Base-by-base conservation (phyloP, 805 yeast genomes). In the Kluyveromyces wickerhamii region DNA sequence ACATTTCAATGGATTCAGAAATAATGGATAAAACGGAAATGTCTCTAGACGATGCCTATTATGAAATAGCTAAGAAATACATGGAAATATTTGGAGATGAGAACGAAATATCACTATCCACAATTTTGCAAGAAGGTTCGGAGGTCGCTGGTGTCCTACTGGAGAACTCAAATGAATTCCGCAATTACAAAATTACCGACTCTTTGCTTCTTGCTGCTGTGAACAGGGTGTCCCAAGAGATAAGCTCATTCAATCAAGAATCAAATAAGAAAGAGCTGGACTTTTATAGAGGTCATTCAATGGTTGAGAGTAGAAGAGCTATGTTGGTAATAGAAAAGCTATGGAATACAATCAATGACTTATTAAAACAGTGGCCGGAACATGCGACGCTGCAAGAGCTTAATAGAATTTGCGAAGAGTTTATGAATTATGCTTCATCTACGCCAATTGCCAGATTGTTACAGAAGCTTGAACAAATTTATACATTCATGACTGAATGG, bases 401-500 rank as follows among this genome's bases (percentile, higher is more conserved):
- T 30, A 54, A 63, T 24, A 63, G 79, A 40, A 74, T 79, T 7
- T 71, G 82, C 43, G 59, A 66, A 11, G 97, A 88, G 52, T 72
- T 81, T 39, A 56, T 82, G 37, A 57, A 58, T 3, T 79, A 66
- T 48, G 73, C 94, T 0, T 65, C 77, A 2, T 62, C 66, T 20
- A 74, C 83, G 0, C 92, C 98, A 0, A 59, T 92, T 21, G 88
- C 88, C 7, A 72, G 81, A 45, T 68, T 79, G 37, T 64, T 94
- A 27, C 82, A 79, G 33, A 88, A 88, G 57, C 61, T 86, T 22
- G 98, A 92, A 58, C 95, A 84, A 51, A 72, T 89, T 19, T 84
- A 83, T 50, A 81, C 86, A 0, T 78, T 73, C 50, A 68, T 88
- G 41, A 69, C 79, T 17, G 97, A 92, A 54, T 92, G 98, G 96